phyloP scores from a whole-genome alignment of 257 asterid species.

The Solanum dulcamara region DNA sequence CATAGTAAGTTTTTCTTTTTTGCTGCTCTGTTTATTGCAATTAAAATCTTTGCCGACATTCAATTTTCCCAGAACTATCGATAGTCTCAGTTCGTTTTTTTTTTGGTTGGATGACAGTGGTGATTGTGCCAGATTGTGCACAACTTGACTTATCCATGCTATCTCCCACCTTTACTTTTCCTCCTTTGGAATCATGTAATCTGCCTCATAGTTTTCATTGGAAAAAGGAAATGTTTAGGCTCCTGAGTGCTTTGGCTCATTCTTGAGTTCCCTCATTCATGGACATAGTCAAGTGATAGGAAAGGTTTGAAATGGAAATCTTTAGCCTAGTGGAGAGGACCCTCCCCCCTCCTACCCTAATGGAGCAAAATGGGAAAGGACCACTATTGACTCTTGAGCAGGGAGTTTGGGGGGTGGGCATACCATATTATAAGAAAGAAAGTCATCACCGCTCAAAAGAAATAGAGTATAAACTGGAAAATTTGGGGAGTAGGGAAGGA shows the following conservation, averaged over 20 bases:
- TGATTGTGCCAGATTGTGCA: too few species aligned
- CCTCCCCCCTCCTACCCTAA: background rate
- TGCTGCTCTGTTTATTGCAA: background rate
- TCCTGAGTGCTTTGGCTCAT: background rate
- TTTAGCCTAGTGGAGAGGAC: background rate
- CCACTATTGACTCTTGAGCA: background rate
- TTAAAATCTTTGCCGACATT: background rate
- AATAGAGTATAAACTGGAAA: background rate
- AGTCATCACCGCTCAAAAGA: background rate
- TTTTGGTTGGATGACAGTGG: background rate
- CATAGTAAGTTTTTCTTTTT: background rate
- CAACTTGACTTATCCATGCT: too few species aligned
- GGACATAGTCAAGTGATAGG: background rate
- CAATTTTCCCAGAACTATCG: background rate
- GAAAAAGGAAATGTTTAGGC: background rate
- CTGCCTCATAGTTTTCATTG: background rate
- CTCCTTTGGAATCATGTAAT: background rate
- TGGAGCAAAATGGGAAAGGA: background rate
- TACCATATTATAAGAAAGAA: background rate
- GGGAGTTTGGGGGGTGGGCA: background rate
- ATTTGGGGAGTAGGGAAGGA: background rate
- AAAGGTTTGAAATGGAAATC: background rate
- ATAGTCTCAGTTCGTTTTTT: background rate
- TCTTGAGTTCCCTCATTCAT: background rate
- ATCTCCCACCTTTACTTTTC: background rate